These are phyloP conservation scores for Paratrypanosoma confusum DNA, from an alignment of 208 protist species.

Conservation along the genomic window DNA sequence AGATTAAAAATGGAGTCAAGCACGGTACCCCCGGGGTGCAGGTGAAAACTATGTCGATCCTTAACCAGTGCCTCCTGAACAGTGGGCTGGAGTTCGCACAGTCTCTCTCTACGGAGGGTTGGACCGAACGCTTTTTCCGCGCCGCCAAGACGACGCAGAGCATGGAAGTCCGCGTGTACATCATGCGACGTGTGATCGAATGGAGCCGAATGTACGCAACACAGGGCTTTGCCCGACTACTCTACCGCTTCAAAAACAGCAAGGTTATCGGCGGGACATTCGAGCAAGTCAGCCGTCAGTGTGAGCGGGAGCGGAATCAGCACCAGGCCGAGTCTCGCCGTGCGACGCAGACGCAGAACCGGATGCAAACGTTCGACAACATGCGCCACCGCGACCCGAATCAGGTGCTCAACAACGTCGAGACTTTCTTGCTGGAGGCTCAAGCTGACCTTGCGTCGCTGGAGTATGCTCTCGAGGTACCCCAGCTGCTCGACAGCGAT, in stretches of 20 bases:
- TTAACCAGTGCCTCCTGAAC: slow-evolving; percentile 68
- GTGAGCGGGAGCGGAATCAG: slow-evolving; percentile 21
- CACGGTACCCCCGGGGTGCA: slow-evolving; percentile 44
- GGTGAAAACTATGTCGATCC: slow-evolving; percentile 49
- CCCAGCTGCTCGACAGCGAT: slow-evolving; percentile 71
- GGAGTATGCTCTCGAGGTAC: slow-evolving; percentile 80
- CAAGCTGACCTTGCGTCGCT: slow-evolving; percentile 81
- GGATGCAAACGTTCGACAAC: slow-evolving; percentile 24
- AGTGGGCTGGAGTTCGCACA: slow-evolving; percentile 61
- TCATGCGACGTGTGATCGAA: slow-evolving; percentile 53
- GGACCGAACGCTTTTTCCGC: slow-evolving; percentile 80
- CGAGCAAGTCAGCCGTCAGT: slow-evolving; percentile 23
- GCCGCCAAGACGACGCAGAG: slow-evolving; percentile 50
- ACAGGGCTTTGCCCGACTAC: slow-evolving; percentile 51
- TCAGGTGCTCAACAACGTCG: slow-evolving; percentile 46
- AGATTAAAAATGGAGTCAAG: slow-evolving; percentile 67
- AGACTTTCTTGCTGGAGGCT: slow-evolving; percentile 62
- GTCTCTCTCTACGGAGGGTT: slow-evolving; percentile 76
- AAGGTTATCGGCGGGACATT: slow-evolving; percentile 54
- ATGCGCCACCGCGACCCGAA: slow-evolving; percentile 28
- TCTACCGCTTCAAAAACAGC: slow-evolving; percentile 66
- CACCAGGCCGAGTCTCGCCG: not conserved
- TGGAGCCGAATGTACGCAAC: slow-evolving; percentile 77
- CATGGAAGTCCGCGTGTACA: slow-evolving; percentile 44
- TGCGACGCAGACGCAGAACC: slow-evolving; percentile 6